Percentiles rank a stretch among this genome's conserved stretches.
Evolutionary conservation across 2,329 filamentous ascomycete species (phyloP).

Genomic region (Orbilia quercus): DNA sequence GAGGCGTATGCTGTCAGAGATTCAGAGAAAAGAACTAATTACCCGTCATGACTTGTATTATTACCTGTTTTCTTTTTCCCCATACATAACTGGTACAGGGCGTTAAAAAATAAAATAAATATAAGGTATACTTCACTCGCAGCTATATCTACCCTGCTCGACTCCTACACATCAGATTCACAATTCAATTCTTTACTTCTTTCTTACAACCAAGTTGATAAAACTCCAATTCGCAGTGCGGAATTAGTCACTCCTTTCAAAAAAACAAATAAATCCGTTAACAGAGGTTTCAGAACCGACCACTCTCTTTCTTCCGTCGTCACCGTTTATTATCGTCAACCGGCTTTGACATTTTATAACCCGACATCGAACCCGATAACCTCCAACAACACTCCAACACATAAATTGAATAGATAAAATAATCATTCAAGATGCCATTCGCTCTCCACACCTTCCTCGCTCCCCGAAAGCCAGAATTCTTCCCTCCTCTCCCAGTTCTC

Average conservation of each 20-base stretch:
- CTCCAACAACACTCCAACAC: conserved; percentile 22
- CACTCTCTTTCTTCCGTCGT: conserved; percentile 1
- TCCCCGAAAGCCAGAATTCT: conserved; percentile 53
- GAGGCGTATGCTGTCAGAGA: conserved; percentile 48
- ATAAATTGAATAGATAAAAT: conserved; percentile 14
- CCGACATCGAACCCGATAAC: conserved; percentile 6
- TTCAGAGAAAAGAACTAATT: conserved; percentile 16
- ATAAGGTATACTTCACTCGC: conserved; percentile 14
- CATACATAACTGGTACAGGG: too few relatives aligned
- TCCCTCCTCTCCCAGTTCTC: conserved; percentile 52
- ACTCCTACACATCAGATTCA: not conserved
- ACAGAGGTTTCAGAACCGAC: conserved; percentile 22
- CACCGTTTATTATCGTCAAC: conserved; percentile 26
- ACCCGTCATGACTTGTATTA: conserved; percentile 1
- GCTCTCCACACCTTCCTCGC: conserved; percentile 56
- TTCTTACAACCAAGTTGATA: not conserved
- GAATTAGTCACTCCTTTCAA: conserved; percentile 48
- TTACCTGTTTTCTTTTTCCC: conserved; percentile 29
- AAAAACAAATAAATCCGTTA: not conserved
- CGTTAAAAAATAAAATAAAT: conserved; percentile 3
- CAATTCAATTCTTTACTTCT: conserved; percentile 3
- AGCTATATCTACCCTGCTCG: too few relatives aligned
- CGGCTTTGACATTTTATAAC: conserved; percentile 30
- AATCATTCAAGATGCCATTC: conserved; percentile 50
- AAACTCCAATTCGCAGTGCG: conserved; percentile 33